Percentiles rank a stretch among this genome's conserved stretches.
These are phyloP conservation scores for Alternaria ethzedia DNA, from an alignment of 2,329 filamentous ascomycete genomes.

Conservation along the genomic window DNA sequence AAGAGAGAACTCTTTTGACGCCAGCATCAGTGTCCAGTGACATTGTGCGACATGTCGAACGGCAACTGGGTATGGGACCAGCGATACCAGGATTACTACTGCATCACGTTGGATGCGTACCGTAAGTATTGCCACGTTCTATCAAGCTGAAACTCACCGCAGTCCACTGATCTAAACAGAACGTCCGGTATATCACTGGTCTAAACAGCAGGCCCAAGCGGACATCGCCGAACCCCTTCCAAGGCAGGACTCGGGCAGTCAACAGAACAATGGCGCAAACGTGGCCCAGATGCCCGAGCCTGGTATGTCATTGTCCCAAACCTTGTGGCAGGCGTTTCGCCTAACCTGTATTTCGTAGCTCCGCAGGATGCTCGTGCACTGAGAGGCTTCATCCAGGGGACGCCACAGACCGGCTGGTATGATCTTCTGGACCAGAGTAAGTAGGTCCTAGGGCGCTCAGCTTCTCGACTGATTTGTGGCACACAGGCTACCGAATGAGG, in stretches of 20 bases:
- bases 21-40: too few species aligned
- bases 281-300: neutral
- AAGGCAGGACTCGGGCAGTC: neutral
- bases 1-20: too few species aligned
- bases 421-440: conserved; percentile 13
- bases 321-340: neutral
- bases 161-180: neutral
- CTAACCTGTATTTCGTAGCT: neutral
- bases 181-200: neutral
- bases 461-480: neutral
- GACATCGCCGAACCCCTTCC: neutral
- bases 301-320: neutral
- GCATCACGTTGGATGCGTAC: neutral
- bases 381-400: neutral
- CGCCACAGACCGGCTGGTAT: conserved; percentile 9
- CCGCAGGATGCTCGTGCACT: neutral
- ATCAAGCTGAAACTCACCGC: too few species aligned
- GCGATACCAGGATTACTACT: conserved; percentile 8
- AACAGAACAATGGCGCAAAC: neutral
- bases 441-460: neutral
- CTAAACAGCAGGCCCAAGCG: neutral
- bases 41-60: too few species aligned
- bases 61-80: conserved; percentile 9
- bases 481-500: conserved; percentile 27
- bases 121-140: neutral